Conservation (phyloP, 2,329 filamentous ascomycete genomes). For the Cryphonectria naterciae region DNA sequence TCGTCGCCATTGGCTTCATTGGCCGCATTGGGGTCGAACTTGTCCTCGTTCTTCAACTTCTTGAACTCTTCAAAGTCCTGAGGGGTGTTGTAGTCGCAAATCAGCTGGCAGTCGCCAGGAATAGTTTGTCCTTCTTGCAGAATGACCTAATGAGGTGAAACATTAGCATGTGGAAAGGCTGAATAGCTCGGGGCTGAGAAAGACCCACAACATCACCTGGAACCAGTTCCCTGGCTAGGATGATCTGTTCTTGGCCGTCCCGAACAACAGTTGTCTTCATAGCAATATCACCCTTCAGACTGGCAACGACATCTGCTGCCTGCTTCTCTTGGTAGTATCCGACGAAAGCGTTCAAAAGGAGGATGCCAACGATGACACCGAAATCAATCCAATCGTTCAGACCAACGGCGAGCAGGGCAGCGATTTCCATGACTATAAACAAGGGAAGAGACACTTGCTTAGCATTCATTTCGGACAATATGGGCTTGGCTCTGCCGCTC, state of each 20-base stretch:
- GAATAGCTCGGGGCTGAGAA: no score
- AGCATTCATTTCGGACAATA: neutral
- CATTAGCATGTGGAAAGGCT: slow-evolving; percentile 45
- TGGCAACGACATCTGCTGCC: slow-evolving; percentile 73
- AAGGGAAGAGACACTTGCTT: neutral
- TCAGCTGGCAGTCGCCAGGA: slow-evolving; percentile 69
- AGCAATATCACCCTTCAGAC: slow-evolving; percentile 74
- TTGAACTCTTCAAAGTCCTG: slow-evolving; percentile 48
- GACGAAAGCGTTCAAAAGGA: slow-evolving; percentile 71
- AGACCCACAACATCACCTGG: slow-evolving; percentile 63
- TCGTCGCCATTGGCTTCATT: slow-evolving; percentile 34
- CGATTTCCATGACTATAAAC: slow-evolving; percentile 69
- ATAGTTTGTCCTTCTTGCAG: slow-evolving; percentile 71
- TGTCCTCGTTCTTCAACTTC: slow-evolving; percentile 70
- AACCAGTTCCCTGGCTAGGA: slow-evolving; percentile 72
- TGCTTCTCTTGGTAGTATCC: slow-evolving; percentile 82
- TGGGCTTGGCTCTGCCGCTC: neutral
- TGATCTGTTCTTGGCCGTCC: slow-evolving; percentile 66
- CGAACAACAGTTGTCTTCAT: slow-evolving; percentile 71
- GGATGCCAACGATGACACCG: slow-evolving; percentile 75
- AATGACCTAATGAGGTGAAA: slow-evolving; percentile 52
- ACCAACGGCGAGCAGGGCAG: slow-evolving; percentile 72
- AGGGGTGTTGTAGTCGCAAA: slow-evolving; percentile 70
- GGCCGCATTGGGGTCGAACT: slow-evolving; percentile 38
- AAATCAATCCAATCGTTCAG: slow-evolving; percentile 75